These are phyloP conservation scores for Monosporozyma servazzii DNA, from an alignment of 805 yeast genomes.

Conservation along the genomic window DNA sequence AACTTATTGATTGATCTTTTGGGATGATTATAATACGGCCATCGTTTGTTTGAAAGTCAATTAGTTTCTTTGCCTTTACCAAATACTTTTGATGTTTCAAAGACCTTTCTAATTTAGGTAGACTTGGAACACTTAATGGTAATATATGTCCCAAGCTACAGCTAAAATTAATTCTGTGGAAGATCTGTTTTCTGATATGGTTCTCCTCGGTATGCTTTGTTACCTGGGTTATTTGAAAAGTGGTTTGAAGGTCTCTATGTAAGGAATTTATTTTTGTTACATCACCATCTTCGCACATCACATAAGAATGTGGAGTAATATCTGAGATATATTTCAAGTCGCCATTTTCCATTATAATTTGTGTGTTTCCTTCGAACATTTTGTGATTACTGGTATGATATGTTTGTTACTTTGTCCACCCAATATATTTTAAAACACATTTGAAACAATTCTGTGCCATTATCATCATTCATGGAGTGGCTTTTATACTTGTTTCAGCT, in stretches of 20 bases:
- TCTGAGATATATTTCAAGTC: slow-evolving; percentile 28
- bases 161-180: slow-evolving; percentile 16
- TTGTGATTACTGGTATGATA: not conserved
- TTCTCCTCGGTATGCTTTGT: slow-evolving; percentile 21
- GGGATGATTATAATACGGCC: slow-evolving; percentile 17
- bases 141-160: slow-evolving; percentile 19
- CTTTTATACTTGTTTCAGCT: not conserved
- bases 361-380: slow-evolving; percentile 32
- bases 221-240: slow-evolving; percentile 32
- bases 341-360: slow-evolving; percentile 39
- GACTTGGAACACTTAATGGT: slow-evolving; percentile 12
- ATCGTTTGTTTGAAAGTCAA: slow-evolving; percentile 15
- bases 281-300: slow-evolving; percentile 38
- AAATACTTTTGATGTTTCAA: slow-evolving; percentile 11
- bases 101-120: slow-evolving; percentile 17
- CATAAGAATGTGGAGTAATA: slow-evolving; percentile 31
- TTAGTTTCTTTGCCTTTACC: slow-evolving; percentile 16
- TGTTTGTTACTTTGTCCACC: not conserved
- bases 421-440: not conserved
- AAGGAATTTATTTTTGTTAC: slow-evolving; percentile 33
- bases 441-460: not conserved
- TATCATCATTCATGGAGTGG: not conserved
- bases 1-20: slow-evolving; percentile 18
- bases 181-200: slow-evolving; percentile 11
- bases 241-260: slow-evolving; percentile 36